A percentile compares a stretch with the other conserved stretches of the same genome.
These are phyloP conservation scores for Zasmidium citrigriseum DNA, from an alignment of 2,329 filamentous ascomycete species.

Conservation along the genomic window DNA sequence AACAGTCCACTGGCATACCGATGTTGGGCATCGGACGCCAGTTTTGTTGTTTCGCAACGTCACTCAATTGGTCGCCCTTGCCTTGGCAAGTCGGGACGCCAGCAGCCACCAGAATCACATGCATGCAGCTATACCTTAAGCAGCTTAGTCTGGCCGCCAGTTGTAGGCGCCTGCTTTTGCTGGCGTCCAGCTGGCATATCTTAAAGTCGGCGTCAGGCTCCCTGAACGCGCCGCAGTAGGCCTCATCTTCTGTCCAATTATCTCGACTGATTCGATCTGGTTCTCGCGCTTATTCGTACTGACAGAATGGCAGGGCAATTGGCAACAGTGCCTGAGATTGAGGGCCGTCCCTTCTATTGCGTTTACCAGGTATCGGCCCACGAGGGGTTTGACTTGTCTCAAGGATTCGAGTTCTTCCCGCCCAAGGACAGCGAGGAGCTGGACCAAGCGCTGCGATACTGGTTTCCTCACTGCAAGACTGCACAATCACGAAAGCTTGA, in stretches of 20 bases:
- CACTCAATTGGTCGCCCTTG: background rate
- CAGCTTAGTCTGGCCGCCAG: background rate
- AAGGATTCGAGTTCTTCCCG: background rate
- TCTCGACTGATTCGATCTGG: no score
- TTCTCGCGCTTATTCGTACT: background rate
- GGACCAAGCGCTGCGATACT: background rate
- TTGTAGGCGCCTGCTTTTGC: background rate
- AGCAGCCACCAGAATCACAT: background rate
- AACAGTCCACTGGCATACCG: no score
- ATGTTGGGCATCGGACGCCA: no score
- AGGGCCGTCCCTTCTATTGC: background rate
- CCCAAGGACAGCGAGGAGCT: background rate
- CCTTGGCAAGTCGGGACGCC: background rate
- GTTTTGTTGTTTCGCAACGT: background rate
- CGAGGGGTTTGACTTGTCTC: background rate
- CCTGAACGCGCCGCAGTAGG: background rate
- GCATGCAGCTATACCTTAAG: background rate
- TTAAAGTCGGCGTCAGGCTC: background rate
- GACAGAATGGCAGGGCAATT: background rate
- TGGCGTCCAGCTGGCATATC: background rate
- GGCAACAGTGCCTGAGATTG: background rate
- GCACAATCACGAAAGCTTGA: background rate
- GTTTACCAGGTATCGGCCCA: no score
- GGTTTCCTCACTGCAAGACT: background rate
- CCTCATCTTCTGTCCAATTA: background rate